Evolutionary conservation across 2,329 filamentous ascomycete species (phyloP).

Genomic region (Camptophora hylomeconis): DNA sequence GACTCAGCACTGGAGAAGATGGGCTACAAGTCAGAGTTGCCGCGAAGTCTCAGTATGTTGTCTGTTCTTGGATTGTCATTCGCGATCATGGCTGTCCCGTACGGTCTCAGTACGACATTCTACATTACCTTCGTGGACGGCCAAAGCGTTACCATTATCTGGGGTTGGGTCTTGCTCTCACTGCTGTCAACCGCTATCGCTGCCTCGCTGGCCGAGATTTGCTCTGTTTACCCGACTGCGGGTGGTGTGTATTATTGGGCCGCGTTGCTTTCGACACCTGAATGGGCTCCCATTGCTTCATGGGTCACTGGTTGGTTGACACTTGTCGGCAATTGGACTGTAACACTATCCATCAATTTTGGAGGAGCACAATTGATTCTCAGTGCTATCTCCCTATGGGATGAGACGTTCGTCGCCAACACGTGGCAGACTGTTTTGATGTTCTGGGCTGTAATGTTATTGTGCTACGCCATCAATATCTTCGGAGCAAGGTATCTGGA

Average conservation of each 20-base stretch:
- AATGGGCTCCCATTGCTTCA: conserved; percentile 53
- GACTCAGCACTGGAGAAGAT: conserved; percentile 51
- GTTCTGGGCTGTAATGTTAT: conserved; percentile 58
- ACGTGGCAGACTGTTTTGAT: conserved; percentile 56
- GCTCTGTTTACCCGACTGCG: conserved; percentile 54
- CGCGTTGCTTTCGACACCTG: conserved; percentile 51
- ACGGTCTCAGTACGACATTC: conserved; percentile 54
- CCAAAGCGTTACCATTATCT: conserved; percentile 55
- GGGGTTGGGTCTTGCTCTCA: conserved; percentile 56
- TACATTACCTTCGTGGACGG: conserved; percentile 57
- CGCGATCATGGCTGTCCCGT: conserved; percentile 62
- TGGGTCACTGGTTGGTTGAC: conserved; percentile 63
- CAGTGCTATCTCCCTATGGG: conserved; percentile 54
- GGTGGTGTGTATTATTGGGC: conserved; percentile 61
- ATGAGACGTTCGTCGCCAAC: conserved; percentile 53
- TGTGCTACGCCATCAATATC: conserved; percentile 52
- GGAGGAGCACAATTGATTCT: conserved; percentile 58
- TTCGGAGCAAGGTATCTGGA: conserved; percentile 51
- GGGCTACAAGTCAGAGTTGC: conserved; percentile 56
- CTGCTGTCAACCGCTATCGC: conserved; percentile 52
- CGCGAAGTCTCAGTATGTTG: conserved; percentile 54
- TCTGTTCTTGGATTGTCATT: conserved; percentile 57
- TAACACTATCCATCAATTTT: conserved; percentile 56
- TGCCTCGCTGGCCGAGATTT: conserved; percentile 55
- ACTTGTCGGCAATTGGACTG: conserved; percentile 61